phyloP scores from a whole-genome alignment of 176 grass and related monocot genomes.

The Guadua angustifolia region DNA sequence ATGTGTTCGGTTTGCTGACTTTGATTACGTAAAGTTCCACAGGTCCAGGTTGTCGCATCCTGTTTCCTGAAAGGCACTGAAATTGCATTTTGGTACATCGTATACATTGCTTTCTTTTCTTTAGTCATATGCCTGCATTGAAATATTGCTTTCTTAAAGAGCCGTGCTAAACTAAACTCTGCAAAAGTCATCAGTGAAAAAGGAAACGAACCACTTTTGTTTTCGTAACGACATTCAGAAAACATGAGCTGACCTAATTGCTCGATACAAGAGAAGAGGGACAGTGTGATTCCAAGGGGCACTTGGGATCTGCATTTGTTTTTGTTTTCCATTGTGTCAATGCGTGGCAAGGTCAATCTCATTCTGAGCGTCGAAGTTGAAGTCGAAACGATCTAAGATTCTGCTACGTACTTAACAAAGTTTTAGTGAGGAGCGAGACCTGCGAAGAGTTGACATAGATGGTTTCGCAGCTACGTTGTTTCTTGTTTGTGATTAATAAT shows the following conservation, averaged over 20 bases:
- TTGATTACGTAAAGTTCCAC: not conserved
- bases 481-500: not conserved
- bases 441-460: conserved; percentile 5
- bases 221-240: not conserved
- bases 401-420: not conserved
- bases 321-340: not conserved
- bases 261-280: not conserved
- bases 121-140: not conserved
- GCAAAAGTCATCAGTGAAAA: not conserved
- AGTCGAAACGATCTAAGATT: not conserved
- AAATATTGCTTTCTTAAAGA: not conserved
- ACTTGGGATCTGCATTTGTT: not conserved
- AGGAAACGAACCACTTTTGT: not conserved
- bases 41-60: not conserved
- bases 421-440: not conserved
- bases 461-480: not conserved
- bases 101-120: not conserved
- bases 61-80: not conserved
- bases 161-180: not conserved
- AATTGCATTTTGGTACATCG: not conserved
- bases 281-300: not conserved
- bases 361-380: not conserved
- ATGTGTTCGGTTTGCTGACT: conserved; percentile 3
- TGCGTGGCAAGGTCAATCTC: not conserved
- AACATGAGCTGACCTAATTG: conserved; percentile 10